Conservation (phyloP, 1,284 basidiomycete species). For the Ganoderma multipileum region DNA sequence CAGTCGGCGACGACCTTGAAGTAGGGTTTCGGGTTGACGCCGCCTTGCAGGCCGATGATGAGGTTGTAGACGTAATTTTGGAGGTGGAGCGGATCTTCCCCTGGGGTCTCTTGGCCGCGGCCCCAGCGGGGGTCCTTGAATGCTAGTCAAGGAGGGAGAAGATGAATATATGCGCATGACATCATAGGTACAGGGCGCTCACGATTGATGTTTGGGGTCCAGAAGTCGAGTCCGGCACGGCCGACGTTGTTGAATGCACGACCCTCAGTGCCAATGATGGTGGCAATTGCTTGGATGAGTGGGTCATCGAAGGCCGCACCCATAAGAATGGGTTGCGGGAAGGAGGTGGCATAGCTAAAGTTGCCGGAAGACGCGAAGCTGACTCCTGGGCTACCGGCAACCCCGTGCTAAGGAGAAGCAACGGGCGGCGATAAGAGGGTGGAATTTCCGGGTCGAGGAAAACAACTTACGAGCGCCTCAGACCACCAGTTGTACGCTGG, state of each 20-base stretch:
- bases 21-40: constrained; percentile 55
- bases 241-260: constrained; percentile 64
- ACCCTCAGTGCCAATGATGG: constrained; percentile 59
- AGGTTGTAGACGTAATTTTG: constrained; percentile 60
- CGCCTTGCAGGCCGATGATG: constrained; percentile 61
- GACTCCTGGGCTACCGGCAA: constrained; percentile 58
- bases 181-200: background rate
- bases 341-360: constrained; percentile 63
- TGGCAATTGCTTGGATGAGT: constrained; percentile 54
- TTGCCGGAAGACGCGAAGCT: constrained; percentile 53
- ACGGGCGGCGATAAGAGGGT: background rate
- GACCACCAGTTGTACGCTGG: constrained; percentile 64
- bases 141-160: constrained; percentile 26
- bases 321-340: constrained; percentile 51
- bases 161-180: too few relatives aligned
- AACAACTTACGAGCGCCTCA: constrained; percentile 50
- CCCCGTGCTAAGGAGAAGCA: constrained; percentile 48
- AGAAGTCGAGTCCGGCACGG: constrained; percentile 59
- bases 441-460: background rate
- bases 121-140: constrained; percentile 70
- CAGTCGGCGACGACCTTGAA: constrained; percentile 61
- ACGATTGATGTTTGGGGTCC: constrained; percentile 65
- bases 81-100: constrained; percentile 65
- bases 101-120: constrained; percentile 49
- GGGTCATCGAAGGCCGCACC: constrained; percentile 53